Evolutionary conservation across 305 asterid genomes (phyloP), one percentile per base, ranked within the genome.

Genomic region (Striga hermonthica): DNA sequence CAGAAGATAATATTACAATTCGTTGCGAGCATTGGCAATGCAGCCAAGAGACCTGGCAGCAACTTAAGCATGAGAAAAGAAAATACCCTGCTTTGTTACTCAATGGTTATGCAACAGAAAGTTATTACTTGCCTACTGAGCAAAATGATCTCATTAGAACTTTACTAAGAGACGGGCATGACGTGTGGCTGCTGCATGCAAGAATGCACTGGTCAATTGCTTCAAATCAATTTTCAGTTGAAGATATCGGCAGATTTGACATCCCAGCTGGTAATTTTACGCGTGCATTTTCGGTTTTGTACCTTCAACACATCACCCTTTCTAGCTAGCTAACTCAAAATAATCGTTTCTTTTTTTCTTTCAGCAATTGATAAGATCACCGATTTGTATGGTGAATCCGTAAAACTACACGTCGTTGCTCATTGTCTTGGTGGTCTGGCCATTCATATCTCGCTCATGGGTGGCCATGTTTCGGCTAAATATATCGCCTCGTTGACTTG

Each of bases 351-450:
- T 43, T 7, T 41, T 39, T 55, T 0, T 8, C 57, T 34, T 68
- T 69, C 82, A 84, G 90, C 82, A 48, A 78, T 81, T 16, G 66
- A 43, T 34, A 78, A 70, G 72, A 76, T 81, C 15, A 8, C 36
- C 2, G 76, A 78, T 66, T 59, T 74, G 35, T 73, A 76, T 9
- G 82, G 77, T 4, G 76, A 54, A 50, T 8, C 75, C 1, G n/a
- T 14, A 44, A 79, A 68, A 69, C 64, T 81, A 43, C 87, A 84
- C 47, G 28, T 84, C 3, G 73, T 84, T 52, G 85, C 81, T 8
- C 87, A 84, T 57, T 84, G 87, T 55, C 67, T 84, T 14, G 87
- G 85, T 61, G 84, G 85, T 49, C 57, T 83, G 7, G 80, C 82
- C 28, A 54, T 69, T 63, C 83, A 83, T 52, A 83, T 83, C 44